Percentiles rank a stretch among this genome's conserved stretches.
phyloP scores from a whole-genome alignment of 2,329 filamentous ascomycete species.

The Hirsutella minnesotensis region DNA sequence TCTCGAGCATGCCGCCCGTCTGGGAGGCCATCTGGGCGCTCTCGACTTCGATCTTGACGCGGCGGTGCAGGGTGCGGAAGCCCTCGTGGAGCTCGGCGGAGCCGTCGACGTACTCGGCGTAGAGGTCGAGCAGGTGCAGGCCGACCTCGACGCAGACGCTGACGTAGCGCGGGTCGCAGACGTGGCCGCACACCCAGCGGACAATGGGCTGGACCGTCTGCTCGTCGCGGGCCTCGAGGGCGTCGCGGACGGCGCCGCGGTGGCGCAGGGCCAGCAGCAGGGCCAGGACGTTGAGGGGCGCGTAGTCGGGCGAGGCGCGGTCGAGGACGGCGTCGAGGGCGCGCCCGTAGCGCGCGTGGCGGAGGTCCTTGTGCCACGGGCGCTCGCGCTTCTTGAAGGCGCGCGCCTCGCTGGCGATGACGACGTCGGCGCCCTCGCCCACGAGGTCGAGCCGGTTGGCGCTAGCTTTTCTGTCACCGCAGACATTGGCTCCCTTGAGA shows the following conservation, averaged over 20 bases:
- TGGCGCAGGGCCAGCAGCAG: conserved; percentile 77
- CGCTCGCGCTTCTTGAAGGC: conserved; percentile 40
- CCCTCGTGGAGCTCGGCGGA: conserved; percentile 61
- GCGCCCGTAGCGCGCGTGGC: conserved; percentile 62
- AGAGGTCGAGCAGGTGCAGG: conserved; percentile 74
- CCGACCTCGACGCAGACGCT: conserved; percentile 73
- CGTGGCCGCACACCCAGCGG: conserved; percentile 69
- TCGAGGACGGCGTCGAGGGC: conserved; percentile 73
- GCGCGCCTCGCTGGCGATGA: conserved; percentile 62
- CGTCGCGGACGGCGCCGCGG: conserved; percentile 70
- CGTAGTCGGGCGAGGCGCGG: conserved; percentile 35
- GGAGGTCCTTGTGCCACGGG: conserved; percentile 70
- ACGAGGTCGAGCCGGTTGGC: conserved; percentile 58
- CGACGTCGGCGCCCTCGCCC: conserved; percentile 76
- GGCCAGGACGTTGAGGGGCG: conserved; percentile 55
- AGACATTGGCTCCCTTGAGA: no score
- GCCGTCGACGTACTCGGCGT: conserved; percentile 65
- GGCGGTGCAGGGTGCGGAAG: conserved; percentile 55
- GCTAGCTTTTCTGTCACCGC: no score
- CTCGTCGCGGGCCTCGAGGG: conserved; percentile 73
- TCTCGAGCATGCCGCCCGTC: conserved; percentile 81
- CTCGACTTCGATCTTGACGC: conserved; percentile 69
- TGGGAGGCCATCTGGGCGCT: conserved; percentile 71
- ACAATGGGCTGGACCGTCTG: conserved; percentile 70
- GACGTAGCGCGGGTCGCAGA: conserved; percentile 73